These are phyloP conservation scores for Phytophthora pini DNA, from an alignment of 352 stramenopile species.

Conservation along the genomic window DNA sequence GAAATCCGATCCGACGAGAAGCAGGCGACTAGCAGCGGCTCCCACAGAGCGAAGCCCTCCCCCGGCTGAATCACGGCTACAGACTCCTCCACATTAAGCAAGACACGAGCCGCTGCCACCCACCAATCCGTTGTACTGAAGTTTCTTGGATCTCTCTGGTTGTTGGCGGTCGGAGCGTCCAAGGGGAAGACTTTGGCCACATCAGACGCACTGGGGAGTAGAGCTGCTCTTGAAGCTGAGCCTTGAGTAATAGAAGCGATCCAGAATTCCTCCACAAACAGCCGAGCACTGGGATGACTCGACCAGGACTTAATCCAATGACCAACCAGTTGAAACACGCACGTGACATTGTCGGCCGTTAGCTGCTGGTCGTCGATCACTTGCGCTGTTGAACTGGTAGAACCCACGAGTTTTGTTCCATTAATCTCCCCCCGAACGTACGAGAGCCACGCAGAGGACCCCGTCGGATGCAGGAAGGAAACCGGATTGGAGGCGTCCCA, in stretches of 20 bases:
- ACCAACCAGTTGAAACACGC: constrained; percentile 43
- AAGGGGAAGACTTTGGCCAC: constrained; percentile 35
- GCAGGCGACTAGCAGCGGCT: constrained; percentile 45
- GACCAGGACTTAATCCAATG: constrained; percentile 69
- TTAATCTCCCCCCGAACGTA: constrained; percentile 28
- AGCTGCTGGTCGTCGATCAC: constrained; percentile 29
- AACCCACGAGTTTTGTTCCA: constrained; percentile 17
- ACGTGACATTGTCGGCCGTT: constrained; percentile 30
- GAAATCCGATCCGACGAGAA: constrained; percentile 34
- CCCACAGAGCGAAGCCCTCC: constrained; percentile 51
- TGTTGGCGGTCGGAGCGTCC: not conserved
- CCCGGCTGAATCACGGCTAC: constrained; percentile 37
- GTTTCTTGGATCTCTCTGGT: not conserved
- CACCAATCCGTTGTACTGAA: constrained; percentile 30
- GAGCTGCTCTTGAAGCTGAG: not conserved
- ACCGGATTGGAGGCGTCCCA: constrained; percentile 46
- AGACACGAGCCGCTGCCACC: constrained; percentile 22
- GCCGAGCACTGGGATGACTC: constrained; percentile 47
- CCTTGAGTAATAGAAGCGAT: constrained; percentile 29
- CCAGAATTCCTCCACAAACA: constrained; percentile 67
- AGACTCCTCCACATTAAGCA: constrained; percentile 41
- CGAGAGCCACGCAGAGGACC: constrained; percentile 37
- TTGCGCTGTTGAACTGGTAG: constrained; percentile 11
- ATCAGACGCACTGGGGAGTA: constrained; percentile 24
- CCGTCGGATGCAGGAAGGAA: constrained; percentile 47